These are phyloP conservation scores for Lasiodiplodia hormozganensis DNA, from an alignment of 2,329 filamentous ascomycete species.

Conservation along the genomic window DNA sequence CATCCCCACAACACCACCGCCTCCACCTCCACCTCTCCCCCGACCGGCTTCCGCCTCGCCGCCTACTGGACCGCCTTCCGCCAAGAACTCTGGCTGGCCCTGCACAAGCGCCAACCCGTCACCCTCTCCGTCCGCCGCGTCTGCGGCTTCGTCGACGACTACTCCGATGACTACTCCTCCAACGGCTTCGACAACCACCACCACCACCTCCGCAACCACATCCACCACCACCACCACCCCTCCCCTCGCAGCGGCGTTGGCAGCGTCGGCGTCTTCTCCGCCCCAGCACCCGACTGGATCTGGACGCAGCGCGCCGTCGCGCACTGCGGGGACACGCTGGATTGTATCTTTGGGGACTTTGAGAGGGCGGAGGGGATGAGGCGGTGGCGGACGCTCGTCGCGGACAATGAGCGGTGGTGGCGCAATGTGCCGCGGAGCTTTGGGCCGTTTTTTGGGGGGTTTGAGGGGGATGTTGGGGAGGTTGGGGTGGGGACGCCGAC, in stretches of 20 bases:
- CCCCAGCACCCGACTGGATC: slow-evolving; percentile 16
- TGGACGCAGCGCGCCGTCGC: slow-evolving; percentile 25
- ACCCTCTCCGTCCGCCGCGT: slow-evolving; percentile 3
- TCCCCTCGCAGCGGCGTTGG: no score
- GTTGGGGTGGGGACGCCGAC: no score
- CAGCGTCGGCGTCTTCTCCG: neutral
- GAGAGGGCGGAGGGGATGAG: neutral
- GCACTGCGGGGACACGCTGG: slow-evolving; percentile 18
- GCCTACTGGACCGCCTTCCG: slow-evolving; percentile 49
- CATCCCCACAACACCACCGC: neutral
- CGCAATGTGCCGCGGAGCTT: slow-evolving; percentile 43
- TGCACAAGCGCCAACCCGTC: slow-evolving; percentile 31
- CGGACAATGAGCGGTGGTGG: slow-evolving; percentile 45
- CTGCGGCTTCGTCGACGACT: slow-evolving; percentile 6
- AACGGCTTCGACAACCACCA: no score
- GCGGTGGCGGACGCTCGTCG: slow-evolving; percentile 42
- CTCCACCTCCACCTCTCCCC: neutral
- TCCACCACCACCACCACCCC: no score
- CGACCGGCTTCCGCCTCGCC: slow-evolving; percentile 40
- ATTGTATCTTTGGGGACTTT: neutral
- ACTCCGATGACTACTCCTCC: neutral
- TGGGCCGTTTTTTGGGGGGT: slow-evolving; percentile 37
- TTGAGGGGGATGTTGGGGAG: neutral
- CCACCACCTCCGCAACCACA: no score
- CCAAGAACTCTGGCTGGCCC: slow-evolving; percentile 45